Evolutionary conservation across 2,329 filamentous ascomycete genomes (phyloP), one percentile per base, ranked within the genome.

Genomic region (Diaporthe nobilis): DNA sequence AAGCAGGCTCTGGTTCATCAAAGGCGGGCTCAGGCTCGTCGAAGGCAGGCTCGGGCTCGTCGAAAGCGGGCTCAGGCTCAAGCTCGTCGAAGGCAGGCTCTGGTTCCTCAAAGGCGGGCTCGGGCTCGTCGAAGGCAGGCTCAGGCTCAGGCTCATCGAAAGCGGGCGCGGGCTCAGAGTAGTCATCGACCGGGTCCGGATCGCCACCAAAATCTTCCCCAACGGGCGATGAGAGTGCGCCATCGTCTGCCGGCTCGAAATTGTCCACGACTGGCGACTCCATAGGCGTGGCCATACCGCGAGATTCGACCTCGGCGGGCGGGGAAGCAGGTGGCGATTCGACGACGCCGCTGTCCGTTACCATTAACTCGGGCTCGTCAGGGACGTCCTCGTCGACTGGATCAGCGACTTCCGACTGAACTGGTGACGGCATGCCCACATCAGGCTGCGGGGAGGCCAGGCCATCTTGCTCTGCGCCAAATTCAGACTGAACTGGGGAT

Each of bases 281-380:
- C 49, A 37, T 25, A 28, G 31, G 25, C 34, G 28, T n/a, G 8
- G n/a, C 53, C 28, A 49, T 20, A 15, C n/a, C 70, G 47, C 31
- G 44, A 17, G 65, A 39, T 17, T 39, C 65, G 8, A 17, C 4
- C 22, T 28, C 7, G 4, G 44, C 63, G 3, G 63, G 63, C 20
- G 63, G 44, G 7, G 44, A 68, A 17, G 44, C 44, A 6, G 65
- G 65, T 3, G 65, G 44, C 13, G 44, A 10, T 13, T 39, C 31
- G 47, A 67, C 44, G 17, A 51, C 17, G 17, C 61, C 61, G 17
- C 15, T 67, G 42, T 67, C 61, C 4, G 61, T 47, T n/a, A 9
- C 61, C 44, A 67, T 51, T 12, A 47, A 25, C 20, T 37, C 61
- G 37, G 39, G 39, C 42, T 65, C 61, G 25, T 65, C 61, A 13